phyloP scores from a whole-genome alignment of 2,329 filamentous ascomycete genomes.

The Coleophoma cylindrospora region DNA sequence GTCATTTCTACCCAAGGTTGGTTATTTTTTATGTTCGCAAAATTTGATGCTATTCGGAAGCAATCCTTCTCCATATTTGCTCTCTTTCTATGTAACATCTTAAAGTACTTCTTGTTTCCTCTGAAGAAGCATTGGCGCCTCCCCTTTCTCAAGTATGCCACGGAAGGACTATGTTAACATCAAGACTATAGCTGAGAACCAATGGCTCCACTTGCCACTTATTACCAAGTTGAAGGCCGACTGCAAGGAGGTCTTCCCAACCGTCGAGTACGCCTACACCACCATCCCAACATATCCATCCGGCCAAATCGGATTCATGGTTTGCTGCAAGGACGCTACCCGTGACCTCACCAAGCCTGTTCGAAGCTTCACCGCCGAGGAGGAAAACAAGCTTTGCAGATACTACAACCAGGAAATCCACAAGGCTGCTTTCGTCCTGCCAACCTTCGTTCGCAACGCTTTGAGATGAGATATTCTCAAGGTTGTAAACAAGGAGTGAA shows the following conservation, averaged over 20 bases:
- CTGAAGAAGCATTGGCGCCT: neutral
- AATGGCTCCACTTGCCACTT: conserved; percentile 94
- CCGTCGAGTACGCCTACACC: conserved; percentile 97
- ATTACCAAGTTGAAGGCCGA: conserved; percentile 95
- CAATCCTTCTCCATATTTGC: neutral
- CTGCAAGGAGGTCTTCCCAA: conserved; percentile 95
- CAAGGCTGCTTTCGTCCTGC: conserved; percentile 88
- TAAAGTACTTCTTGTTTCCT: neutral
- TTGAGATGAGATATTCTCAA: conserved; percentile 39
- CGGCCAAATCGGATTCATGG: conserved; percentile 99
- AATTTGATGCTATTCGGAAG: conserved; percentile 7
- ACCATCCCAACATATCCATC: conserved; percentile 99
- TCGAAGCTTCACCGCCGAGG: conserved; percentile 74
- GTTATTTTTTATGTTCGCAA: conserved; percentile 66
- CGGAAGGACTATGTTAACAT: conserved; percentile 6
- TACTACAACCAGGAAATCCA: conserved; percentile 99
- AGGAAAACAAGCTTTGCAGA: conserved; percentile 87
- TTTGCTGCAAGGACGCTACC: conserved; percentile 91
- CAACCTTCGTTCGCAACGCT: conserved; percentile 84
- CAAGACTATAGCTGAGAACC: conserved; percentile 76
- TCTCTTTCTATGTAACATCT: neutral
- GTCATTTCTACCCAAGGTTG: conserved; percentile 99
- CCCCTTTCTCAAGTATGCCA: neutral
- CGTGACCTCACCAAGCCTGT: conserved; percentile 82
- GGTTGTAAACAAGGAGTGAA: too few relatives aligned